Conservation (phyloP, 2,329 filamentous ascomycete species). For the Cladosporium sp. region DNA sequence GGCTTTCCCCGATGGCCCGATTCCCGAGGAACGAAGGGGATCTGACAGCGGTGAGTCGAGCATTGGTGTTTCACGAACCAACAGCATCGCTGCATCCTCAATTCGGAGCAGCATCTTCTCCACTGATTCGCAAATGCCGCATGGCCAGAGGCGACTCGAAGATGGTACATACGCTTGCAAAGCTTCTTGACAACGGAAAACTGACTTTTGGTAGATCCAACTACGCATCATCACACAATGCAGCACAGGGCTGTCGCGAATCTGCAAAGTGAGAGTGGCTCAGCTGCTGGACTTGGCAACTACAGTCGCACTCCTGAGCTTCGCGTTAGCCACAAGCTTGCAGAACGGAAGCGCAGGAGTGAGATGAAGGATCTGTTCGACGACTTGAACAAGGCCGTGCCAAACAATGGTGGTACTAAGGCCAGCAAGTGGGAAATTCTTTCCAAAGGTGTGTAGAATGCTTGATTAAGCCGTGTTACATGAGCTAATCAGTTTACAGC, state of each 20-base stretch:
- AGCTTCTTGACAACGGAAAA: not conserved
- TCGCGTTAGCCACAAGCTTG: conserved; percentile 80
- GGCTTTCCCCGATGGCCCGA: conserved; percentile 77
- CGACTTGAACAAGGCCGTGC: conserved; percentile 76
- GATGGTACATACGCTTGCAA: conserved; percentile 51
- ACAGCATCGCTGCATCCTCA: conserved; percentile 75
- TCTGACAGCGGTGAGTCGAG: conserved; percentile 53
- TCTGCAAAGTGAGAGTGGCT: conserved; percentile 60
- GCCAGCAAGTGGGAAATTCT: conserved; percentile 89
- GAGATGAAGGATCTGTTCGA: conserved; percentile 91
- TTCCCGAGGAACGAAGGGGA: conserved; percentile 52
- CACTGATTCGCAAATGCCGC: conserved; percentile 69
- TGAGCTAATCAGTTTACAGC: conserved; percentile 38
- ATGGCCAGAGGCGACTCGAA: conserved; percentile 71
- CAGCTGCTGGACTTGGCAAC: conserved; percentile 63
- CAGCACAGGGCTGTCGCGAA: conserved; percentile 73
- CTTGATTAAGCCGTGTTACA: not conserved
- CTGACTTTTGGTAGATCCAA: conserved; percentile 29
- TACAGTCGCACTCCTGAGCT: conserved; percentile 83
- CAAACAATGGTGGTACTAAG: conserved; percentile 78
- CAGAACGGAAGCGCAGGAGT: conserved; percentile 78
- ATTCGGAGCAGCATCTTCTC: conserved; percentile 79
- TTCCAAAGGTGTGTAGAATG: conserved; percentile 67
- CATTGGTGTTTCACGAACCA: conserved; percentile 66
- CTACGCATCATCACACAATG: conserved; percentile 71